Base-by-base conservation (phyloP, 202 grass and related monocot genomes). In the Schoenoplectus triqueter region DNA sequence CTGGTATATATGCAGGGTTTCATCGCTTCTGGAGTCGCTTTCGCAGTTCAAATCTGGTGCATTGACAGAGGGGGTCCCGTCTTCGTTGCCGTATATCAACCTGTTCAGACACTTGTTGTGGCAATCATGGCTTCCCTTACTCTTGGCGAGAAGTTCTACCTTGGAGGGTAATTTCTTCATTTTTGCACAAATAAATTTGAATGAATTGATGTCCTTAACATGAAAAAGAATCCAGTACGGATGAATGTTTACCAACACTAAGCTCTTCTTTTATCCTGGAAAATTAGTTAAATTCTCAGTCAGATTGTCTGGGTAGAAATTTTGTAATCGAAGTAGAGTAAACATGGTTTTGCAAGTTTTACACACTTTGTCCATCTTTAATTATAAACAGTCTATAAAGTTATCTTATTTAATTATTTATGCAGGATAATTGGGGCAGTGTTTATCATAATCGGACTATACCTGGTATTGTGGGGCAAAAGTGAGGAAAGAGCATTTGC, bases 11-110 rank as follows among this genome's bases (percentile, higher is more conserved):
- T 77, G 88, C 91, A 99, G 96, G 96, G 96, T 0, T 96, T 99
- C 86, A 93, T 99, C 79, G 96, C 91, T 13, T 99, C 96, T 0
- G 96, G 96, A 15, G 88, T 99, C n/a, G 96, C 96, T 2, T 99
- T 99, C 75, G 96, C 96, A 2, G 96, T 99, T 57, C 96, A 99
- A 87, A 99, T 94, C 77, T 99, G 96, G 96, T 99, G 96, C 93
- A 96, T 99, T 66, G 89, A 99, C 82, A 84, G 96, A 1, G 96
- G 96, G 17, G 96, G 96, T 13, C 96, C 96, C 0, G 96, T 99
- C 21, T 99, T 99, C 64, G 96, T 99, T 68, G 96, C 96, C 0
- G 96, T 99, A 69, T 99, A 99, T 84, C 96, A 99, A 85, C 96
- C 96, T 0, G 96, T 99, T 2, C 93, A 99, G 85, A 99, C 96